These are phyloP conservation scores for Stachybotrys echinatus DNA, from an alignment of 2,329 filamentous ascomycete species.

Conservation along the genomic window DNA sequence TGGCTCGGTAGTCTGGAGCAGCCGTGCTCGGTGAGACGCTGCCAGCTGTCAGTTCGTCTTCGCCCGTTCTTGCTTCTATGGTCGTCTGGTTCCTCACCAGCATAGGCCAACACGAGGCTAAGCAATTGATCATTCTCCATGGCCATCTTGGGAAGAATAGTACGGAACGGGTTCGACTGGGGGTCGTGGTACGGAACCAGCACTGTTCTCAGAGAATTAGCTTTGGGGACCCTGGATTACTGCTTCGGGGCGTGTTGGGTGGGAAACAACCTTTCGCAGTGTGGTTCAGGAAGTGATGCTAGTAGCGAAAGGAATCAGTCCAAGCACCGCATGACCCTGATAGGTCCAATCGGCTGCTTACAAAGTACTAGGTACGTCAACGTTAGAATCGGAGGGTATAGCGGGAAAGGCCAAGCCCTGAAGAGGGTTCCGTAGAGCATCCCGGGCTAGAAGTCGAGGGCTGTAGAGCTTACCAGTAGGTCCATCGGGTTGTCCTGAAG, in stretches of 20 bases:
- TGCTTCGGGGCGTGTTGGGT: slow-evolving; percentile 19
- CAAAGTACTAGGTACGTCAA: slow-evolving; percentile 36
- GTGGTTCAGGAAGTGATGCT: slow-evolving; percentile 68
- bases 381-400: slow-evolving; percentile 12
- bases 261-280: slow-evolving; percentile 58
- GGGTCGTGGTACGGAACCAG: slow-evolving; percentile 46
- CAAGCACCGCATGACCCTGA: not conserved
- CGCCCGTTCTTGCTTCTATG: not conserved
- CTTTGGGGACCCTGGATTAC: slow-evolving; percentile 18
- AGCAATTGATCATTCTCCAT: slow-evolving; percentile 66
- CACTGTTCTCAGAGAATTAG: slow-evolving; percentile 34
- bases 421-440: not conserved
- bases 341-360: slow-evolving; percentile 22
- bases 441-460: not conserved
- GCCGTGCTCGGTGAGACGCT: slow-evolving; percentile 73
- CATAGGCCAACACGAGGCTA: slow-evolving; percentile 74
- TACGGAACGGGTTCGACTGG: slow-evolving; percentile 48
- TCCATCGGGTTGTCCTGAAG: slow-evolving; percentile 68
- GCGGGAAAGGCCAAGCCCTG: not conserved
- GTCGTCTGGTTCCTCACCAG: slow-evolving; percentile 28
- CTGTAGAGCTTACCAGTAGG: slow-evolving; percentile 45
- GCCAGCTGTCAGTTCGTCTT: not conserved
- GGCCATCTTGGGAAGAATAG: slow-evolving; percentile 54
- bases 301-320: not conserved
- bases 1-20: slow-evolving; percentile 69